Percentiles rank a stretch among this genome's conserved stretches.
phyloP scores from a whole-genome alignment of 371 early-diverging fungal genomes.

The Zopfochytrium polystomum region DNA sequence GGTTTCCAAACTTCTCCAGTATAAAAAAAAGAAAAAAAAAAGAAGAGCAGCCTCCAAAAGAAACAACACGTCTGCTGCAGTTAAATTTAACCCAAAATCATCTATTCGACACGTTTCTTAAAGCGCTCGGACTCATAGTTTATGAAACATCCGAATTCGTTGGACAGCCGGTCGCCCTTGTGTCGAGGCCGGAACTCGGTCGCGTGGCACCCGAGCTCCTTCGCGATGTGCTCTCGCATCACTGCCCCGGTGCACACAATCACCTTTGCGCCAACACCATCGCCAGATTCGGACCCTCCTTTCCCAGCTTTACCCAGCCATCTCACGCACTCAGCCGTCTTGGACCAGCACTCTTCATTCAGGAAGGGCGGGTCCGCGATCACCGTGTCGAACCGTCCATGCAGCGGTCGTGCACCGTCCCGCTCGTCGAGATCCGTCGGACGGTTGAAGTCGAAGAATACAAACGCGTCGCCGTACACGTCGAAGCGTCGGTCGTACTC shows the following conservation, averaged over 20 bases:
- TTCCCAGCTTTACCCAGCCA: slow-evolving; percentile 50
- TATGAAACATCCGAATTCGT: slow-evolving; percentile 64
- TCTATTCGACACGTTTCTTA: too few species aligned
- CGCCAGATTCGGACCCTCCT: too few species aligned
- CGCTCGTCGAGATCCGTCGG: slow-evolving; percentile 17
- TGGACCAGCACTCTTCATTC: slow-evolving; percentile 63
- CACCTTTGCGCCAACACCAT: slow-evolving; percentile 46
- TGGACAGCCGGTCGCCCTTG: slow-evolving; percentile 60
- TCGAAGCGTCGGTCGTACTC: slow-evolving; percentile 66
- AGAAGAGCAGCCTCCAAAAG: too few species aligned
- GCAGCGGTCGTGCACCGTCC: slow-evolving; percentile 13
- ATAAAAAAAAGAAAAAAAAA: too few species aligned
- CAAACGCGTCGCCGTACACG: slow-evolving; percentile 57
- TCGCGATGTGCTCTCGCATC: slow-evolving; percentile 31
- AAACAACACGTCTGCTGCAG: too few species aligned
- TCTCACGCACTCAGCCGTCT: slow-evolving; percentile 56
- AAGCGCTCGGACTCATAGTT: slow-evolving; percentile 49
- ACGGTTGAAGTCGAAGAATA: slow-evolving; percentile 62
- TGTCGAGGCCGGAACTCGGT: slow-evolving; percentile 59
- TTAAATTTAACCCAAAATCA: too few species aligned
- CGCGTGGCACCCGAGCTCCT: slow-evolving; percentile 40
- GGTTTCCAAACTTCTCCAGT: too few species aligned
- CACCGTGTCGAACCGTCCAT: slow-evolving; percentile 56
- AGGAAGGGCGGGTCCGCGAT: slow-evolving; percentile 73
- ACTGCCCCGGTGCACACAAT: slow-evolving; percentile 58